Conservation (phyloP, 1,284 basidiomycete species). For the Pholiota adiposa region DNA sequence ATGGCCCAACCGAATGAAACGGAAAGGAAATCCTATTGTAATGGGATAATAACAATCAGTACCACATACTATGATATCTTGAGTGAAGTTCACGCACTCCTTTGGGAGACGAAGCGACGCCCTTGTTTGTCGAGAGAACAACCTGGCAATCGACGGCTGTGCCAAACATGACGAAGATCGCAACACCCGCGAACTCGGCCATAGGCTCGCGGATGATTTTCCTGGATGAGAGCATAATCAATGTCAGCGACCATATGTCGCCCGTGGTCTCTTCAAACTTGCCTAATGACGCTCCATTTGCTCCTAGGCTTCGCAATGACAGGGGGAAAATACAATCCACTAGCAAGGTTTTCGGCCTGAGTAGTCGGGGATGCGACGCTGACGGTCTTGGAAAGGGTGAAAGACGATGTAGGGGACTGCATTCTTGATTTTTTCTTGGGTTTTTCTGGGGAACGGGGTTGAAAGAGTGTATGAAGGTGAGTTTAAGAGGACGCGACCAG, state of each 20-base stretch:
- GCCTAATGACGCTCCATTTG: slow-evolving; percentile 55
- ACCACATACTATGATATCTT: not conserved
- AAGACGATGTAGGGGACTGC: slow-evolving; percentile 16
- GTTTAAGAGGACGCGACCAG: slow-evolving; percentile 20
- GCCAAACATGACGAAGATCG: slow-evolving; percentile 67
- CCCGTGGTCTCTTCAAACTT: slow-evolving; percentile 16
- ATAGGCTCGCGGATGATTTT: slow-evolving; percentile 59
- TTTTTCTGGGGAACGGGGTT: slow-evolving; percentile 7
- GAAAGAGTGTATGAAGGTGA: slow-evolving; percentile 21
- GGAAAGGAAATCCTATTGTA: slow-evolving; percentile 53
- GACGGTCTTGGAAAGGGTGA: slow-evolving; percentile 14
- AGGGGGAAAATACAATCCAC: slow-evolving; percentile 15
- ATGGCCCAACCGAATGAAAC: slow-evolving; percentile 66
- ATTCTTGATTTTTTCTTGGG: slow-evolving; percentile 9
- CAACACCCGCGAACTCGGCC: slow-evolving; percentile 70
- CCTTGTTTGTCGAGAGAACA: slow-evolving; percentile 52
- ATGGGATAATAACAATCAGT: not conserved
- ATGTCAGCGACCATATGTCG: not conserved
- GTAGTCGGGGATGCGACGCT: slow-evolving; percentile 1
- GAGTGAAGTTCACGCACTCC: slow-evolving; percentile 51
- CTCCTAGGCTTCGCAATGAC: slow-evolving; percentile 35
- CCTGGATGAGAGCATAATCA: slow-evolving; percentile 5
- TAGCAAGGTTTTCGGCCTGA: slow-evolving; percentile 5
- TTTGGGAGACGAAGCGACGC: slow-evolving; percentile 56
- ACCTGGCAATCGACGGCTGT: slow-evolving; percentile 65